These are phyloP conservation scores for Lactarius pseudohatsudake DNA, from an alignment of 768 basidiomycete species.

Conservation along the genomic window DNA sequence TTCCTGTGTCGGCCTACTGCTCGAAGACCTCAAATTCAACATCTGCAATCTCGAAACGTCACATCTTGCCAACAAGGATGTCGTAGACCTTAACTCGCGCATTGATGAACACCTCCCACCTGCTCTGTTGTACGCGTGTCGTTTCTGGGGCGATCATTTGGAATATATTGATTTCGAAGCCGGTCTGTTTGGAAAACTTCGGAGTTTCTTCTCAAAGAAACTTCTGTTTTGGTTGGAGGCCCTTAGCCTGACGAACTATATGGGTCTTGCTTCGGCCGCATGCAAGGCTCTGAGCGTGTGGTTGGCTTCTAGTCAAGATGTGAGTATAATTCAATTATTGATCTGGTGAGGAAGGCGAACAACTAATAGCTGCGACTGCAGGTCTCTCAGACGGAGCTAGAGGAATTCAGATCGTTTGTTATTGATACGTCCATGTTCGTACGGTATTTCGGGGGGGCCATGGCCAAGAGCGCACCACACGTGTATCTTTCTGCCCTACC, in stretches of 20 bases:
- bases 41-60: slow-evolving; percentile 8
- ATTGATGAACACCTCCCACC: background rate
- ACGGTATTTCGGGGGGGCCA: too few relatives aligned
- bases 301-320: background rate
- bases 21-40: background rate
- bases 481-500: too few relatives aligned
- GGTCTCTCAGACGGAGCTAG: too few relatives aligned
- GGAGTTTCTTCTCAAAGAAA: background rate
- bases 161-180: background rate
- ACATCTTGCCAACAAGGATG: background rate
- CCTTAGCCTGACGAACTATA: background rate
- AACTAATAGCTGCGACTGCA: too few relatives aligned
- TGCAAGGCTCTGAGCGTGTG: background rate
- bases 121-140: slow-evolving; percentile 8
- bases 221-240: background rate
- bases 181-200: background rate
- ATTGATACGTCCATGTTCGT: too few relatives aligned
- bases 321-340: background rate
- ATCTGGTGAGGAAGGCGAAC: background rate
- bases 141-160: slow-evolving; percentile 7
- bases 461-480: too few relatives aligned
- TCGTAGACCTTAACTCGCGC: background rate
- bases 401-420: too few relatives aligned
- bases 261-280: background rate
- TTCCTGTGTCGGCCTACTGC: background rate